Conservation (phyloP, 768 basidiomycete genomes). For the Russula emetica region DNA sequence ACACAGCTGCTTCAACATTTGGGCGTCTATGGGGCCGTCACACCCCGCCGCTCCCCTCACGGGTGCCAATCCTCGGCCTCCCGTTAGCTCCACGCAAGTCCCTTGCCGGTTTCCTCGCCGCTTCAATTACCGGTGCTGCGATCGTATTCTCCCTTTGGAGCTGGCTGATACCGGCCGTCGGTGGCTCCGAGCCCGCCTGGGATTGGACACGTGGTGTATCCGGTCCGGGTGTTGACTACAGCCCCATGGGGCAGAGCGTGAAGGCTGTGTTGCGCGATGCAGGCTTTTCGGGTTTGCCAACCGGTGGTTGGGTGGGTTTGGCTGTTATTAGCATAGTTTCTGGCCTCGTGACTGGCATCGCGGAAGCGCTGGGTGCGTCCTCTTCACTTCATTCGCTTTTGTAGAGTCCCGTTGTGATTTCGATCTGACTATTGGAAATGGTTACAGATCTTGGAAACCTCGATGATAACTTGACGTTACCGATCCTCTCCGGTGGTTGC, state of each 20-base stretch:
- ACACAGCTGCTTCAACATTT: constrained; percentile 89
- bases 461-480: constrained; percentile 89
- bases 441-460: constrained; percentile 69
- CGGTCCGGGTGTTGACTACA: constrained; percentile 29
- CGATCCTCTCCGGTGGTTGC: constrained; percentile 77
- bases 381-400: constrained; percentile 8
- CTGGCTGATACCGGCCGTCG: constrained; percentile 48
- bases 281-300: constrained; percentile 26
- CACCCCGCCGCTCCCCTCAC: constrained; percentile 58
- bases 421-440: background rate
- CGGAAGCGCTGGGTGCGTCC: constrained; percentile 82
- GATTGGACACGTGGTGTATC: constrained; percentile 50
- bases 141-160: constrained; percentile 74
- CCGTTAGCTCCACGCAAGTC: constrained; percentile 81
- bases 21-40: constrained; percentile 78
- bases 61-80: constrained; percentile 46
- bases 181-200: constrained; percentile 46
- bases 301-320: constrained; percentile 49
- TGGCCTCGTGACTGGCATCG: constrained; percentile 75
- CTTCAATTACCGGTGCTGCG: constrained; percentile 62
- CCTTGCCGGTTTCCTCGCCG: constrained; percentile 78
- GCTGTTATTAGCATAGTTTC: constrained; percentile 54
- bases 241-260: constrained; percentile 30
- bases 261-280: constrained; percentile 30
- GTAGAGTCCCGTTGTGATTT: background rate